These are phyloP conservation scores for Grifola frondosa DNA, from an alignment of 1,284 basidiomycete species.

Conservation along the genomic window DNA sequence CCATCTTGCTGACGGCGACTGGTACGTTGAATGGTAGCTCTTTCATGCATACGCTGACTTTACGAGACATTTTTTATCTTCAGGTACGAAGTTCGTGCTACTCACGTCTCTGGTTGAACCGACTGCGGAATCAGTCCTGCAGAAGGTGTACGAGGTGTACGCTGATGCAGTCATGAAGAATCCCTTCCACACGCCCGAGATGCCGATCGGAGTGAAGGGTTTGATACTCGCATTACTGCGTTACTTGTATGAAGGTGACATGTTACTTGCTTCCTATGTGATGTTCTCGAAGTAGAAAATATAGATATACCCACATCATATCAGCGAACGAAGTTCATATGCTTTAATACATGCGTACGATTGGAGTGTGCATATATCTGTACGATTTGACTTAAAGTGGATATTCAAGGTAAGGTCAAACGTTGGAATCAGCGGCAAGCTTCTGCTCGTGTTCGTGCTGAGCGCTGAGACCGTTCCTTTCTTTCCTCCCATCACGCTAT, in stretches of 20 bases:
- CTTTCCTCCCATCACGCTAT: too few species aligned
- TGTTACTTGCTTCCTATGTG: too few species aligned
- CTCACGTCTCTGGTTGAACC: constrained; percentile 79
- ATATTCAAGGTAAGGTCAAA: too few species aligned
- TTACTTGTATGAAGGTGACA: constrained; percentile 58
- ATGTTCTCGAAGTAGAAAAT: too few species aligned
- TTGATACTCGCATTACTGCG: constrained; percentile 72
- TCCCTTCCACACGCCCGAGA: constrained; percentile 97
- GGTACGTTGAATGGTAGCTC: constrained; percentile 53
- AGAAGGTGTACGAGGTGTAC: constrained; percentile 88
- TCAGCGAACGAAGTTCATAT: too few species aligned
- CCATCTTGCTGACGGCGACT: constrained; percentile 87
- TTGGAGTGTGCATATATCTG: too few species aligned
- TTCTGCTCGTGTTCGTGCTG: too few species aligned
- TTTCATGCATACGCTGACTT: not conserved
- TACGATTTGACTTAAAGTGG: too few species aligned
- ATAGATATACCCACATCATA: too few species aligned
- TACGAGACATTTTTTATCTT: not conserved
- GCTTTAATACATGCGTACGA: too few species aligned
- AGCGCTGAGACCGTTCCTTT: too few species aligned
- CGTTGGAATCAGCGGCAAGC: too few species aligned
- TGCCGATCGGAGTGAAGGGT: constrained; percentile 94
- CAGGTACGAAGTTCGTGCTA: constrained; percentile 97
- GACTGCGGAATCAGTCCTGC: constrained; percentile 70
- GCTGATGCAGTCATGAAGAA: constrained; percentile 98